Conservation (phyloP, 139 green algal species). For the Spirogloea muscicola region DNA sequence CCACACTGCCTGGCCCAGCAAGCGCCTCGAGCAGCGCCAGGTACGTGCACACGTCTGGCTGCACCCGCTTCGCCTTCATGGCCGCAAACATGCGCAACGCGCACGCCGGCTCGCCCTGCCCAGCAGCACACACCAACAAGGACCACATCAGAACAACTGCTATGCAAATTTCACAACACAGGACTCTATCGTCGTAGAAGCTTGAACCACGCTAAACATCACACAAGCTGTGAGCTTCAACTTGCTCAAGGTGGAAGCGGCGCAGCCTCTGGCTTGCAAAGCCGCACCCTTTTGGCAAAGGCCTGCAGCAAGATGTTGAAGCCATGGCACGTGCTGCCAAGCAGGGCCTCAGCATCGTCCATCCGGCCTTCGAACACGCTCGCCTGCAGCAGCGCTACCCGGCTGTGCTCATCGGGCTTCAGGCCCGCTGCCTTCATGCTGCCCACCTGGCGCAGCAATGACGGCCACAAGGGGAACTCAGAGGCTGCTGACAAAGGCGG, state of each 20-base stretch:
- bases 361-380: background rate
- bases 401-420: background rate
- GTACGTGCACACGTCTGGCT: constrained; percentile 6
- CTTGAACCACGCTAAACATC: too few species aligned
- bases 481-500: background rate
- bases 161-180: too few species aligned
- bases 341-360: constrained; percentile 10
- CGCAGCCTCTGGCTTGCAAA: too few species aligned
- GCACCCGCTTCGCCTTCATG: background rate
- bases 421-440: constrained; percentile 18
- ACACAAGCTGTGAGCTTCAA: too few species aligned
- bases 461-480: background rate
- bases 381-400: constrained; percentile 2
- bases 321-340: constrained; percentile 6
- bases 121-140: too few species aligned
- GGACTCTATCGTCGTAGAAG: too few species aligned
- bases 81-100: background rate
- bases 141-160: too few species aligned
- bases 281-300: background rate
- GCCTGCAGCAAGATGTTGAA: constrained; percentile 10
- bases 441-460: background rate
- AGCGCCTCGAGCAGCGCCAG: background rate
- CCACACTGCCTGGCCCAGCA: background rate
- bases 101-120: background rate
- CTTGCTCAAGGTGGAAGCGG: too few species aligned